Base-by-base conservation (phyloP, 164 flowering plant genomes). In the Litsea cubeba region DNA sequence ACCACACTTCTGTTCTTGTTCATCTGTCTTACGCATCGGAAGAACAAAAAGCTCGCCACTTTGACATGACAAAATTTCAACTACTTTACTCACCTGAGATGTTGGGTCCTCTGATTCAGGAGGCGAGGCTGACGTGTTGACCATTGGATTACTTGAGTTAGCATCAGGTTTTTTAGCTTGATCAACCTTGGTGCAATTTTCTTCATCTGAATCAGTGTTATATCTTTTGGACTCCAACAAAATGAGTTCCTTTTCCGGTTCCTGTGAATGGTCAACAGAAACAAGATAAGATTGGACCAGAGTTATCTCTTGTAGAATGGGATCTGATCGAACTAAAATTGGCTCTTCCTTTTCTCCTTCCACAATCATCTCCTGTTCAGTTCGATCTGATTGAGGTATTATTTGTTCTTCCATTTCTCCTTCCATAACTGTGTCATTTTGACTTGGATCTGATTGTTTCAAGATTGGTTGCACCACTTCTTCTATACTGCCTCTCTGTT, bases 181-280 rank as follows among this genome's bases (percentile, higher is more conserved):
- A 51, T 50, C 71, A 40, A 35, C 49, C 40, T 35, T 32, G 7
- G 35, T 14, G 60, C 20, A 60, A 40, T 7, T 70, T 62, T 54
- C 71, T 65, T 77, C 74, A 30, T 74, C 50, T 40, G 68, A 62
- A 30, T 54, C 76, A 5, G 54, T 3, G 69, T 46, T 62, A 57
- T 7, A 12, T 10, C 2, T 77, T 28, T 73, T 65, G 5, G 69
- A 23, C 70, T 35, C 69, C 22, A 51, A 23, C 69, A 63, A 5
- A 26, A n/a, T 32, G 46, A 25, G 50, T 77, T 51, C 71, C 58
- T 49, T 63, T 2, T 28, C 57, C 12, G 73, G 12, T 69, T 65
- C 62, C 65, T 71, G 74, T 32, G 71, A 70, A 2, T 77, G 40
- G 25, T 26, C 46, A 28, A 17, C 60, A 66, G 69, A 46, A 67